Conservation (phyloP, 805 yeast species). For the Jamesozyma hellenica region DNA sequence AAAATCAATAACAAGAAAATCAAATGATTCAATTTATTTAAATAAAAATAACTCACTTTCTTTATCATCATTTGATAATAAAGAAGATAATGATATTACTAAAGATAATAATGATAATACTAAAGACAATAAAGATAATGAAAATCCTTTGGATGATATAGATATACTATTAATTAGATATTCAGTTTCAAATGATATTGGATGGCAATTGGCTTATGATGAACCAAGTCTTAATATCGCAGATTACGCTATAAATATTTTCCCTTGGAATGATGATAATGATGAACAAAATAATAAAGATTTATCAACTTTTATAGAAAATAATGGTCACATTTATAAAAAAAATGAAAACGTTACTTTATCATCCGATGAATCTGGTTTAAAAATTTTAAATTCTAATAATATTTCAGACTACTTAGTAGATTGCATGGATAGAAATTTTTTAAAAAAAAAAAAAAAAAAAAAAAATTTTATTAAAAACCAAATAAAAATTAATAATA, state of each 20-base stretch:
- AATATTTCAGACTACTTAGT: slow-evolving; percentile 11
- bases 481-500: slow-evolving; percentile 2
- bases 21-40: background rate
- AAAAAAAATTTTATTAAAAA: background rate
- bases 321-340: background rate
- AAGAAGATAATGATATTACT: background rate
- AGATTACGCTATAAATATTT: slow-evolving; percentile 20
- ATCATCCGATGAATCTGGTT: slow-evolving; percentile 8
- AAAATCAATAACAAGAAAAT: slow-evolving; percentile 6
- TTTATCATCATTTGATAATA: background rate
- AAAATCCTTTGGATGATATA: slow-evolving; percentile 12
- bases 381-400: slow-evolving; percentile 6
- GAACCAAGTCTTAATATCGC: slow-evolving; percentile 25
- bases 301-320: background rate
- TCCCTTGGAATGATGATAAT: slow-evolving; percentile 12
- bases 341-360: slow-evolving; percentile 6
- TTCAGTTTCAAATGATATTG: slow-evolving; percentile 8
- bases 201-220: slow-evolving; percentile 28
- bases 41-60: background rate
- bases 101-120: background rate
- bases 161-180: slow-evolving; percentile 25
- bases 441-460: background rate
- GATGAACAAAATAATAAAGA: background rate
- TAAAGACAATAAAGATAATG: slow-evolving; percentile 2
- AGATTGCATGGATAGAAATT: slow-evolving; percentile 18